These are phyloP conservation scores for Aspergillus piperis DNA, from an alignment of 2,329 filamentous ascomycete genomes.

Conservation along the genomic window DNA sequence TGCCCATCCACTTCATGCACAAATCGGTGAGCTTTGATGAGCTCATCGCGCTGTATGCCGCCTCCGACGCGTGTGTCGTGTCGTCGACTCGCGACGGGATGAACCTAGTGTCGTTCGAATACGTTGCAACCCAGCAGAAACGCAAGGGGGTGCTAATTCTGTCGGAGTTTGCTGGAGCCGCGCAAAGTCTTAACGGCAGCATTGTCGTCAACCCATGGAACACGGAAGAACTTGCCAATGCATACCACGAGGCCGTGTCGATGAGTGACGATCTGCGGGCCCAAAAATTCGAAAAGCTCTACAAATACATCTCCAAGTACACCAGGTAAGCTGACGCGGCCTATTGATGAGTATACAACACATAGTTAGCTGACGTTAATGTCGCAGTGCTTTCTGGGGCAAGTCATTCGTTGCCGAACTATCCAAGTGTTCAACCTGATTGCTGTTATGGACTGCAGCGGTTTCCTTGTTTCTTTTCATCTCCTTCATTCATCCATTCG, in stretches of 20 bases:
- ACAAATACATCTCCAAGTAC: constrained; percentile 96
- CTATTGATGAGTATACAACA: not conserved
- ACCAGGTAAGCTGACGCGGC: constrained; percentile 61
- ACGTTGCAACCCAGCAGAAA: constrained; percentile 89
- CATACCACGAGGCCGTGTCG: constrained; percentile 91
- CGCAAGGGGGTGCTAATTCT: constrained; percentile 92
- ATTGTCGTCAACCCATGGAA: constrained; percentile 99
- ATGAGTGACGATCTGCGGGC: constrained; percentile 88
- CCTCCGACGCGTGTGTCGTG: constrained; percentile 88
- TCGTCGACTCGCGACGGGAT: constrained; percentile 95
- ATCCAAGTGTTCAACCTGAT: constrained; percentile 2
- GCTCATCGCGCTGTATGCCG: constrained; percentile 87
- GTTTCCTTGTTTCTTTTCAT: not conserved
- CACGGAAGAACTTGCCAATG: constrained; percentile 88
- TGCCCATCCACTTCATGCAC: constrained; percentile 98
- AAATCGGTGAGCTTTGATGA: constrained; percentile 95
- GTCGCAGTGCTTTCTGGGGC: constrained; percentile 82
- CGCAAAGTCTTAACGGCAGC: constrained; percentile 89
- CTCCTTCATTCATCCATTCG: not conserved
- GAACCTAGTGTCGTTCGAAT: constrained; percentile 98
- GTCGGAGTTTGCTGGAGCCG: constrained; percentile 94
- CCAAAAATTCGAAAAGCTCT: constrained; percentile 85
- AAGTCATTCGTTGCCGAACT: constrained; percentile 88
- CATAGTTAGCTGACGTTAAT: constrained; percentile 22
- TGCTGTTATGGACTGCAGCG: not conserved